A percentile compares a stretch with the other conserved stretches of the same genome.
These are phyloP conservation scores for Coemansia sp. DNA, from an alignment of 192 early-diverging fungal species.

Conservation along the genomic window DNA sequence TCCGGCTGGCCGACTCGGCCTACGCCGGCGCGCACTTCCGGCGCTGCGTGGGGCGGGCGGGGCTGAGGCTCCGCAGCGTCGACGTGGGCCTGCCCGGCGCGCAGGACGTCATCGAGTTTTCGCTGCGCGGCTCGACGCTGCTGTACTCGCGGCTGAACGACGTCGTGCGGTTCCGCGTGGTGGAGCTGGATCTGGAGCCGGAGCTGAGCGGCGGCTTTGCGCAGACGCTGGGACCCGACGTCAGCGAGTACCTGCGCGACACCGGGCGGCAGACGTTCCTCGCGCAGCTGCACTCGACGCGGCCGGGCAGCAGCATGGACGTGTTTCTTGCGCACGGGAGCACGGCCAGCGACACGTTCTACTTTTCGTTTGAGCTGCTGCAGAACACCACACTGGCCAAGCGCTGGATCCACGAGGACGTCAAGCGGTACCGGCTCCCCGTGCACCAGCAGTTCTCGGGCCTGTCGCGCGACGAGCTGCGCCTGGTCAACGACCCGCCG, in stretches of 20 bases:
- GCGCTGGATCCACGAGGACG: constrained; percentile 31
- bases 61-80: constrained; percentile 19
- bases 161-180: constrained; percentile 49
- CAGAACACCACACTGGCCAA: constrained; percentile 47
- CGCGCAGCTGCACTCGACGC: constrained; percentile 46
- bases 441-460: constrained; percentile 57
- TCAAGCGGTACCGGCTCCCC: constrained; percentile 52
- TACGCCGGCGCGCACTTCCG: constrained; percentile 31
- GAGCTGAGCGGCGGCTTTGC: background rate
- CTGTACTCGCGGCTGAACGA: constrained; percentile 54
- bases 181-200: constrained; percentile 19
- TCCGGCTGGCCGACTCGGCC: constrained; percentile 33
- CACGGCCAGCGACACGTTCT: constrained; percentile 48
- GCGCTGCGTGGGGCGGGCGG: constrained; percentile 39
- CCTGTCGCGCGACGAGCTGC: constrained; percentile 56
- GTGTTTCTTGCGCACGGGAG: constrained; percentile 49
- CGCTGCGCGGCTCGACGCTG: constrained; percentile 45
- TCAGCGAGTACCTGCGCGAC: constrained; percentile 46
- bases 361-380: constrained; percentile 51
- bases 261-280: constrained; percentile 46
- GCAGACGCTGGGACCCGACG: constrained; percentile 37
- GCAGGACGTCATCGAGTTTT: constrained; percentile 52
- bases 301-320: constrained; percentile 40
- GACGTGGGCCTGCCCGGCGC: constrained; percentile 40
- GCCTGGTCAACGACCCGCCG: constrained; percentile 53